Conservation (phyloP, 2,329 filamentous ascomycete species). For the Cladophialophora bantiana region DNA sequence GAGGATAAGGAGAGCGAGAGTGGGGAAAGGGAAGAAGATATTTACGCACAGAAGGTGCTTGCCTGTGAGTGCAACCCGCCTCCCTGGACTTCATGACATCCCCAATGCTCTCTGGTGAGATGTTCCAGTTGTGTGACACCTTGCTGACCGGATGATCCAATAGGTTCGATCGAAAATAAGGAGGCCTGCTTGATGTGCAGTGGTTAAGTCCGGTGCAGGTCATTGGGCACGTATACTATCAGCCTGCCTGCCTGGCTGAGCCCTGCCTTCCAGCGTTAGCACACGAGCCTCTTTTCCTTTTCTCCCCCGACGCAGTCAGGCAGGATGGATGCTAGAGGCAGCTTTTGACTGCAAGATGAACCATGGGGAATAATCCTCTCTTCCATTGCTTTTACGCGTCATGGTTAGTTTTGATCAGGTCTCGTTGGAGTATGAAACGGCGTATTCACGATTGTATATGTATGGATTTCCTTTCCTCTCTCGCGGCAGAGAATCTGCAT, state of each 20-base stretch:
- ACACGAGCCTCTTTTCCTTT: neutral
- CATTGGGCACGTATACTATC: too few relatives aligned
- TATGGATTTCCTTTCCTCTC: neutral
- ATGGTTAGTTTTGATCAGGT: neutral
- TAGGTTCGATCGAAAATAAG: constrained; percentile 93
- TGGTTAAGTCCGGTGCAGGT: constrained; percentile 63
- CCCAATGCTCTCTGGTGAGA: neutral
- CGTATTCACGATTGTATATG: neutral
- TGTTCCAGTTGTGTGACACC: neutral
- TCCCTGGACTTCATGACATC: too few relatives aligned
- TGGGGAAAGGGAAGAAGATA: constrained; percentile 82
- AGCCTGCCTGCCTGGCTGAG: too few relatives aligned
- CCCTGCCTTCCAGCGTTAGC: too few relatives aligned
- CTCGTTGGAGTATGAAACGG: neutral
- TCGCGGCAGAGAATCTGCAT: neutral
- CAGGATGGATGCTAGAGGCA: neutral
- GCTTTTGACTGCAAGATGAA: neutral
- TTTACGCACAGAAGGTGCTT: constrained; percentile 91
- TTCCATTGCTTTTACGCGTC: neutral
- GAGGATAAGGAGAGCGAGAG: constrained; percentile 77
- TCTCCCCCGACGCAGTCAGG: neutral
- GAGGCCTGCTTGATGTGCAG: constrained; percentile 98
- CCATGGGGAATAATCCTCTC: neutral
- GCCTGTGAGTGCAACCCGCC: constrained; percentile 69
- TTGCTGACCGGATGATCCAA: constrained; percentile 23